Percentiles rank a stretch among this genome's conserved stretches.
Evolutionary conservation across 805 yeast genomes (phyloP).

Genomic region (Clavispora santaluciae): DNA sequence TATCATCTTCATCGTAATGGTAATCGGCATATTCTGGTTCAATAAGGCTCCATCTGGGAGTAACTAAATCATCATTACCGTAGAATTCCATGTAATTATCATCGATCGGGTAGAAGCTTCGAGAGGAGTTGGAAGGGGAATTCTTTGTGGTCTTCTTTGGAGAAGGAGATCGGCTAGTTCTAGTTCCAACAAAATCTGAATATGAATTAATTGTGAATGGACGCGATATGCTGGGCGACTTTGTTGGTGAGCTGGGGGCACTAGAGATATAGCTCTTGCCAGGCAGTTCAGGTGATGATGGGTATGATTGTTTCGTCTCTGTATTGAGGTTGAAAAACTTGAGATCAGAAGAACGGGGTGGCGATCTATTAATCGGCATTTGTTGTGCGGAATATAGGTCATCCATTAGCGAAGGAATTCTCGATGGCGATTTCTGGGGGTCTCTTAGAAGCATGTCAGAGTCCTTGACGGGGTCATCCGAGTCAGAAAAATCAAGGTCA

Average conservation of each 20-base stretch:
- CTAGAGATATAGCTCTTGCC: conserved; percentile 3
- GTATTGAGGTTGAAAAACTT: conserved; percentile 7
- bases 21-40: conserved; percentile 11
- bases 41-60: conserved; percentile 14
- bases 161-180: conserved; percentile 25
- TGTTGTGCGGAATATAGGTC: neutral
- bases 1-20: conserved; percentile 12
- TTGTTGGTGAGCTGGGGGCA: conserved; percentile 16
- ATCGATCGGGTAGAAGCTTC: conserved; percentile 3
- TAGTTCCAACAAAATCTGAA: conserved; percentile 11
- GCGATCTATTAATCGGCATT: neutral
- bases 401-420: conserved; percentile 11
- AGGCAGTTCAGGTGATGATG: conserved; percentile 15
- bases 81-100: conserved; percentile 7
- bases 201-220: conserved; percentile 4
- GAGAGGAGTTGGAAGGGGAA: neutral
- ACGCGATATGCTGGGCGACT: neutral
- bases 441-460: neutral
- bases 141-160: conserved; percentile 20
- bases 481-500: conserved; percentile 5
- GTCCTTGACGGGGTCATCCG: conserved; percentile 2
- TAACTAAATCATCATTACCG: conserved; percentile 12
- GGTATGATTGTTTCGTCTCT: conserved; percentile 3
- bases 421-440: conserved; percentile 8
- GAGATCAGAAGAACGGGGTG: neutral